Percentiles rank a stretch among this genome's conserved stretches.
These are phyloP conservation scores for Aphanomyces astaci DNA, from an alignment of 352 stramenopile species.

Conservation along the genomic window DNA sequence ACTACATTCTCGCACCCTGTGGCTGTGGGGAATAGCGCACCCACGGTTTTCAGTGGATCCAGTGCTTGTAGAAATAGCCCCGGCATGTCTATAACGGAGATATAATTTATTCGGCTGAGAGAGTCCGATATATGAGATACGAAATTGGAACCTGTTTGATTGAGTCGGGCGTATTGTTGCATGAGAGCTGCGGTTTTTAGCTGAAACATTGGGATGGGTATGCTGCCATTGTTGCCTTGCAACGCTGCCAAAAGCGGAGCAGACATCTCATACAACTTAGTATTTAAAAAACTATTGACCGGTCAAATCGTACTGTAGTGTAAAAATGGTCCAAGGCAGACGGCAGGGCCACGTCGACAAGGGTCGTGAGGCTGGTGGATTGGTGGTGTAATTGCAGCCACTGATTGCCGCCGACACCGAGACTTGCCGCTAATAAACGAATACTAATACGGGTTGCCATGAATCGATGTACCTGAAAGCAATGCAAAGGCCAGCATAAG, in stretches of 20 bases:
- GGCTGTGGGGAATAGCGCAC: background rate
- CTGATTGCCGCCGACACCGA: background rate
- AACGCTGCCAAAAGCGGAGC: background rate
- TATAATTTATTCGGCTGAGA: background rate
- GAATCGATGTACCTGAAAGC: background rate
- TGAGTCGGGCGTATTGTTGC: background rate
- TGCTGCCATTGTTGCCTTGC: too few species aligned
- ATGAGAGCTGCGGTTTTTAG: slow-evolving; percentile 15
- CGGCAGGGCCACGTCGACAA: background rate
- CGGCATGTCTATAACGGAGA: slow-evolving; percentile 11
- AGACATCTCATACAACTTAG: too few species aligned
- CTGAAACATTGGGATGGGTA: background rate
- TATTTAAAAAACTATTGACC: too few species aligned
- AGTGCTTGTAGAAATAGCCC: background rate
- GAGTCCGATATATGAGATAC: too few species aligned
- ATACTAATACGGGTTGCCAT: background rate
- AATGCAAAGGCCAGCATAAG: background rate
- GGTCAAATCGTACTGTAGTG: background rate
- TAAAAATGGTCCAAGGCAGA: background rate
- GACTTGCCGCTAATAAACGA: background rate
- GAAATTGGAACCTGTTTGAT: slow-evolving; percentile 1
- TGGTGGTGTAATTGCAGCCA: background rate
- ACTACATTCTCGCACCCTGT: slow-evolving; percentile 37
- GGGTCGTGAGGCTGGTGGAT: background rate
- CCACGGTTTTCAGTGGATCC: background rate